Evolutionary conservation across 345 rosid genomes (phyloP), one percentile per base, ranked within the genome.

Genomic region (Syzygium aqueum): DNA sequence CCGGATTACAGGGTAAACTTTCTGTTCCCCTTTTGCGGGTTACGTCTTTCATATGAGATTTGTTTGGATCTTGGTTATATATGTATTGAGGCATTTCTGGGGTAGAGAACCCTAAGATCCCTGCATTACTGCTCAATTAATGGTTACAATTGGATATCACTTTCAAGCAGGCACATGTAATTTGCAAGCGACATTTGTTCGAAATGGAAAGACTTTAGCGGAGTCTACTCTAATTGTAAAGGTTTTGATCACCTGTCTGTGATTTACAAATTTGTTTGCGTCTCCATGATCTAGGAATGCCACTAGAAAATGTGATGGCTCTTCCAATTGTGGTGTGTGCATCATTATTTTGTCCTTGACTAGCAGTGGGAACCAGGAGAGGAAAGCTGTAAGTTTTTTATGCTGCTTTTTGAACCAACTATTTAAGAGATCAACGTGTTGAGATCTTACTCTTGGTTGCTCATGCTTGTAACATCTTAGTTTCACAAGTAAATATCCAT

Each of bases 1-100:
- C 91, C 89, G 99, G 84, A 96, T 98, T 53, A 90, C 96, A 84
- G 99, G 99, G 99, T 98, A 96, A 88, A 43, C 5, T 52, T 85
- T 77, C 40, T 67, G 37, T 50, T 51, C 19, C 49, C 49, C 11
- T 14, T 22, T 33, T 73, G 46, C 3, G 7, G 11, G 46, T 19
- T 52, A 28, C 46, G 33, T 84, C 59, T 84, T 33, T 33, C 12
- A 33, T 73, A 33, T 33, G 80, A 21, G 80, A 73, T 73, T 73
- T 73, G 80, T 73, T 73, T 73, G 80, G 49, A 73, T 33, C 46
- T 73, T 37, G 80, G 10, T 37, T 67, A 19, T 67, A 33, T 8
- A 33, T 5, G 46, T 73, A 73, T 16, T 1, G 25, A 73, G 80
- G 6, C 49, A 33, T 73, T 33, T 73, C 25, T 16, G 49, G 78